Percentiles rank a stretch among this genome's conserved stretches.
Evolutionary conservation across 2,329 filamentous ascomycete genomes (phyloP).

Genomic region (Alternaria angustiovoidea): DNA sequence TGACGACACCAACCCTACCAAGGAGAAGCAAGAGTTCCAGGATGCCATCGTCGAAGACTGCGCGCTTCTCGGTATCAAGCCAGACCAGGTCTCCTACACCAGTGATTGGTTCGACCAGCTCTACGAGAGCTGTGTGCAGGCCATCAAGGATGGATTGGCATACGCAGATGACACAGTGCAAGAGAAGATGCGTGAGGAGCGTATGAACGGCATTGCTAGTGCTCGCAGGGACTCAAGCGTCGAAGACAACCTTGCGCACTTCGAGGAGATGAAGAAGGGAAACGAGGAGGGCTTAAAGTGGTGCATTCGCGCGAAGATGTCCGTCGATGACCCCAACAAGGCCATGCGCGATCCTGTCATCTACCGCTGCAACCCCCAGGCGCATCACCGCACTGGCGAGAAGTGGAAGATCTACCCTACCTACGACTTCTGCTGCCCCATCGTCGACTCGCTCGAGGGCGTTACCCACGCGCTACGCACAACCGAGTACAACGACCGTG

Average conservation of each 20-base stretch:
- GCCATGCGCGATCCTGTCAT: constrained; percentile 96
- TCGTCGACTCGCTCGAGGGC: constrained; percentile 81
- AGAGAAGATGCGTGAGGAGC: constrained; percentile 84
- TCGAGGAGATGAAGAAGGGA: constrained; percentile 92
- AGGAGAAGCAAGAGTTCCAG: constrained; percentile 96
- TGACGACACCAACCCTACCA: constrained; percentile 96
- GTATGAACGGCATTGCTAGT: constrained; percentile 84
- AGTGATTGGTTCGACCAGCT: constrained; percentile 95
- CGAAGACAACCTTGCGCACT: constrained; percentile 85
- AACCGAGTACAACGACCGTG: constrained; percentile 87
- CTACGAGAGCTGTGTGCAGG: constrained; percentile 81
- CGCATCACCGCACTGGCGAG: constrained; percentile 79
- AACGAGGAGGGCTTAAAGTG: constrained; percentile 80
- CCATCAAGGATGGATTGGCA: constrained; percentile 86
- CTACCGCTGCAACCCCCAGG: constrained; percentile 83
- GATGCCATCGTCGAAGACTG: constrained; percentile 94
- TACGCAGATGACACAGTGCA: constrained; percentile 95
- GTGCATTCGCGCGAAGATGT: constrained; percentile 96
- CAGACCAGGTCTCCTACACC: constrained; percentile 86
- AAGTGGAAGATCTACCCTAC: constrained; percentile 88
- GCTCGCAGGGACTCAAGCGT: constrained; percentile 78
- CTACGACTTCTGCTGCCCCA: constrained; percentile 85
- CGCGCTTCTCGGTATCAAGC: constrained; percentile 87
- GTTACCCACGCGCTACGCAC: constrained; percentile 84
- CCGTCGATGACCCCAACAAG: constrained; percentile 90